Evolutionary conservation across 192 early-diverging fungal species (phyloP).

Genomic region (Entophlyctis helioformis): DNA sequence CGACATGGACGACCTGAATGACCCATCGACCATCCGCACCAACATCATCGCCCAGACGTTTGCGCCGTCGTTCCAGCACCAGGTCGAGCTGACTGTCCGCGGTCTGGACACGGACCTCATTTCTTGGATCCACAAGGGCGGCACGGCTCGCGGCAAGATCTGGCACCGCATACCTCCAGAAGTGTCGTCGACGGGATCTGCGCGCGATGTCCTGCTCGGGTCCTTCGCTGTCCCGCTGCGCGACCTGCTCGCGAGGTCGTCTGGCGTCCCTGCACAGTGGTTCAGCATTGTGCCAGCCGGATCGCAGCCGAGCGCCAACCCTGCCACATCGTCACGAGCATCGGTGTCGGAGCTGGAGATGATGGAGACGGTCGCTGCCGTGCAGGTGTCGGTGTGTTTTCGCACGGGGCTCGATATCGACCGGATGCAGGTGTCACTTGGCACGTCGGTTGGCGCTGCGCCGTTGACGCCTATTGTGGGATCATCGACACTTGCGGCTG

Average conservation of each 20-base stretch:
- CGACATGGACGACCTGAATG: neutral
- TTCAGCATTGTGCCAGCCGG: conserved; percentile 2
- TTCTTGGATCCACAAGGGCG: conserved; percentile 16
- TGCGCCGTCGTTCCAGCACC: conserved; percentile 11
- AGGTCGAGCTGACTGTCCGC: neutral
- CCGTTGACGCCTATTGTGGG: too few species aligned
- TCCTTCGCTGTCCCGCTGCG: conserved; percentile 18
- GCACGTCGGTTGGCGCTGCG: too few species aligned
- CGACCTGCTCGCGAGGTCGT: conserved; percentile 1
- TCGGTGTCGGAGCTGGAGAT: too few species aligned
- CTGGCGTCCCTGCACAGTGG: conserved; percentile 14
- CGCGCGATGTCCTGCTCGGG: conserved; percentile 15
- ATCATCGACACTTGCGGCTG: too few species aligned
- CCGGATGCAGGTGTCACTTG: too few species aligned
- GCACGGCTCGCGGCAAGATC: conserved; percentile 16
- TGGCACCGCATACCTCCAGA: conserved; percentile 12
- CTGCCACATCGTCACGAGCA: too few species aligned
- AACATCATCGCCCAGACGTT: conserved; percentile 11
- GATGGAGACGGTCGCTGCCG: conserved; percentile 9
- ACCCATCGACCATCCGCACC: conserved; percentile 2
- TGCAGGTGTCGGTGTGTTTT: conserved; percentile 12
- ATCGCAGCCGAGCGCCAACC: too few species aligned
- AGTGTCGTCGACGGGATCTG: conserved; percentile 1
- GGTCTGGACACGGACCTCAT: conserved; percentile 9
- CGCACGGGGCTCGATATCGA: conserved; percentile 6